A percentile compares a stretch with the other conserved stretches of the same genome.
These are phyloP conservation scores for Fusarium sp. DNA, from an alignment of 2,329 filamentous ascomycete species.

Conservation along the genomic window DNA sequence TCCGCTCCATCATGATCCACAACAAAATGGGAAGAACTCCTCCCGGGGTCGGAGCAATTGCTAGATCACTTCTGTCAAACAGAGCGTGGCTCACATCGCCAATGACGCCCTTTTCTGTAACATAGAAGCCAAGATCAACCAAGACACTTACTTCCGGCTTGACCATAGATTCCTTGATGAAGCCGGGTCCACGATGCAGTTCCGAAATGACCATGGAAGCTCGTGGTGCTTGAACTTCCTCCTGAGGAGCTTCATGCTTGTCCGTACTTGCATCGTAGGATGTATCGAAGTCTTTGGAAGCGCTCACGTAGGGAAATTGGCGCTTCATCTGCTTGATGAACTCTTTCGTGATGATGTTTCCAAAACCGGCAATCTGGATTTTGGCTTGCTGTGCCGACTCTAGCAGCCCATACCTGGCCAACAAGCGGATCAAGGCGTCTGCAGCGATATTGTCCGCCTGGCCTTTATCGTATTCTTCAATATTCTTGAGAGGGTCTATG, in stretches of 20 bases:
- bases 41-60: not conserved
- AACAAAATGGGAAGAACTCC: not conserved
- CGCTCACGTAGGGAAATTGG: not conserved
- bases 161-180: not conserved
- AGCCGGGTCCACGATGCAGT: not conserved
- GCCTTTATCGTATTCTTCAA: not conserved
- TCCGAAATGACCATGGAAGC: not conserved
- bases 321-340: not conserved
- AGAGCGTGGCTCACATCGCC: not conserved
- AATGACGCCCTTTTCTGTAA: not conserved
- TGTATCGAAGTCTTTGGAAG: not conserved
- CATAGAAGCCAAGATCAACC: not conserved
- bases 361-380: not conserved
- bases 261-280: fast-evolving
- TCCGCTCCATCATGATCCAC: not conserved
- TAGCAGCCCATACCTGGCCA: not conserved
- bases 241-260: fast-evolving
- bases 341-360: not conserved
- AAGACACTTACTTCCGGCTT: not conserved
- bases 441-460: not conserved
- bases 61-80: not conserved
- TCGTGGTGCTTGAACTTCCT: not conserved
- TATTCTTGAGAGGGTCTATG: not conserved
- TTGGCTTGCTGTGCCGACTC: not conserved
- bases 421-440: not conserved